Base-by-base conservation (phyloP, 257 asterid genomes). In the Gentiana dahurica region DNA sequence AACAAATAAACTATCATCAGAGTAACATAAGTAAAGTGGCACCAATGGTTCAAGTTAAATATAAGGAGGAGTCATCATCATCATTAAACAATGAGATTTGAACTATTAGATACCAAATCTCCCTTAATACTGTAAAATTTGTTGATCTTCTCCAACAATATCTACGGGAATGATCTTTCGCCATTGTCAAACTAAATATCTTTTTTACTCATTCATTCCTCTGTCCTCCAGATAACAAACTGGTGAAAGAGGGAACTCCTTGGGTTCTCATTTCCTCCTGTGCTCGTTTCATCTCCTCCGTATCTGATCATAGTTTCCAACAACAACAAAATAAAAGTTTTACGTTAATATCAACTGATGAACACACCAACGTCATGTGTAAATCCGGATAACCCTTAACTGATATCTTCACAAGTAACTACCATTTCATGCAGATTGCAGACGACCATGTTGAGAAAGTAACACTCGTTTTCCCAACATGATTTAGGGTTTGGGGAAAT, bases 241-340 rank as follows among this genome's bases (percentile, higher is more conserved):
- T 84, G 33, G 96, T 77, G 63, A 87, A 76, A 47, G 95, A 81
- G 1, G 97, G 97, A 54, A 79, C 91, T 13, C 97, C 97, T 71
- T 90, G 96, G 80, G 41, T 72, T 77, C 96, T 89, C 98, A 91
- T 91, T 76, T 91, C 98, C 75, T 87, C 98, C 70, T 91, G 96
- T 48, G 96, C 96, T 53, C 87, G 81, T 71, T 73, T 85, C 73
- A 91, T 67, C 79, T 91, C 98, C 73, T 91, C 98, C 1, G 98
- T 77, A 72, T 91, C 98, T 87, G 83, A 24, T 34, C 49, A 12
- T 43, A 60, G 66, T 37, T 24, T 24, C 24, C 24, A 24, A 53
- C 12, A 49, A 53, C 56, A 48, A 44, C 51, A 75, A 11, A 43
- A 38, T 8, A 48, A 64, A 45, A 51, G 64, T 45, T 47, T 36